Evolutionary conservation across 345 rosid species (phyloP).

Genomic region (Aquilaria malaccensis): DNA sequence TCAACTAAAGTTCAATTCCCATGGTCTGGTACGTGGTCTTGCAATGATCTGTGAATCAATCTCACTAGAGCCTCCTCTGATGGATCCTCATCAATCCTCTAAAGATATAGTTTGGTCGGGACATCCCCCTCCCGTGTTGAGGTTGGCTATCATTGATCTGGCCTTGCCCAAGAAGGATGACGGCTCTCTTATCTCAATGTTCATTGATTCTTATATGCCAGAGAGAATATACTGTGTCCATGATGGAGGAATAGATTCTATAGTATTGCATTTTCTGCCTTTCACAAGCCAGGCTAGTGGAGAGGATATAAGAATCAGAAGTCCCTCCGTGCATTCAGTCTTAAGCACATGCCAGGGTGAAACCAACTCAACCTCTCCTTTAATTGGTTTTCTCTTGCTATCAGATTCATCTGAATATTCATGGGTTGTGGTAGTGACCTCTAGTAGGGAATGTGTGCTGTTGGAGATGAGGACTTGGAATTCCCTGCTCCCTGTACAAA

Average conservation of each 20-base stretch:
- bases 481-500: conserved; percentile 65
- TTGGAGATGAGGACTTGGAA: conserved; percentile 86
- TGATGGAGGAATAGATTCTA: conserved; percentile 78
- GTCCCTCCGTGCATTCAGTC: conserved; percentile 84
- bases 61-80: conserved; percentile 32
- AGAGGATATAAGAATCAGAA: conserved; percentile 58
- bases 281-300: conserved; percentile 73
- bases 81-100: conserved; percentile 50
- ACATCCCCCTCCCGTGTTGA: conserved; percentile 80
- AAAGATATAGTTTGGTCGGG: conserved; percentile 80
- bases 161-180: conserved; percentile 61
- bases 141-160: conserved; percentile 88
- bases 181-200: conserved; percentile 42
- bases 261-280: conserved; percentile 87
- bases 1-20: conserved; percentile 59
- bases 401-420: conserved; percentile 89
- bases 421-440: conserved; percentile 73
- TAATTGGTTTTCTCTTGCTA: conserved; percentile 58
- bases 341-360: conserved; percentile 79
- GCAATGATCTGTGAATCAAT: conserved; percentile 93
- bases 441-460: conserved; percentile 68
- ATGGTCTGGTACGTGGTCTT: conserved; percentile 48
- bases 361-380: conserved; percentile 38
- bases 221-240: conserved; percentile 81
- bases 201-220: conserved; percentile 69